These are phyloP conservation scores for Fusarium subtropicale DNA, from an alignment of 2,329 filamentous ascomycete genomes.

Conservation along the genomic window DNA sequence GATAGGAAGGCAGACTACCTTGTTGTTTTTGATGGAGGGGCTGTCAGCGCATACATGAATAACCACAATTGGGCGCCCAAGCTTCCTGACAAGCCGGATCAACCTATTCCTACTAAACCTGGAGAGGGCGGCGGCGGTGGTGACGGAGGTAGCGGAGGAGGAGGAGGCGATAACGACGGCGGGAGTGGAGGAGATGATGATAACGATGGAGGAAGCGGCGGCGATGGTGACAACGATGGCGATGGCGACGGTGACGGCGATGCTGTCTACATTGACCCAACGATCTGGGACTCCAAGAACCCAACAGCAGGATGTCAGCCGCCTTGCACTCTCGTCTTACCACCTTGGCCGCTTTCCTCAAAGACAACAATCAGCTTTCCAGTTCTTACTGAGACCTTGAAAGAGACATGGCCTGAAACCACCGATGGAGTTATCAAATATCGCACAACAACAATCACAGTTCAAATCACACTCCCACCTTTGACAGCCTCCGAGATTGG, in stretches of 20 bases:
- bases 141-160: not conserved
- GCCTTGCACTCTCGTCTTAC: slow-evolving; percentile 19
- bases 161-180: not conserved
- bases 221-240: not conserved
- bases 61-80: slow-evolving; percentile 2
- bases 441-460: slow-evolving; percentile 26
- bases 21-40: slow-evolving; percentile 8
- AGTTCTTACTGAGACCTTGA: slow-evolving; percentile 17
- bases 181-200: not conserved
- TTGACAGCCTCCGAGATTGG: slow-evolving; percentile 20
- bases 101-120: not conserved
- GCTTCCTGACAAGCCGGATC: not conserved
- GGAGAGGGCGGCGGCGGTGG: too few relatives aligned
- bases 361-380: slow-evolving; percentile 24
- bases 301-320: slow-evolving; percentile 17
- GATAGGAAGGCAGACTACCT: slow-evolving; percentile 36
- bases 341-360: slow-evolving; percentile 22
- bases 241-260: not conserved
- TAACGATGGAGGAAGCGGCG: not conserved
- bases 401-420: slow-evolving; percentile 24
- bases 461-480: slow-evolving; percentile 21
- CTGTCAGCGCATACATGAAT: slow-evolving; percentile 33
- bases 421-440: slow-evolving; percentile 21
- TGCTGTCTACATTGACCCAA: slow-evolving; percentile 18
- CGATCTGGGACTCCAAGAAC: slow-evolving; percentile 9